Evolutionary conservation across 768 basidiomycete species (phyloP), one percentile per base, ranked within the genome.

Genomic region (Cyathus striatus): DNA sequence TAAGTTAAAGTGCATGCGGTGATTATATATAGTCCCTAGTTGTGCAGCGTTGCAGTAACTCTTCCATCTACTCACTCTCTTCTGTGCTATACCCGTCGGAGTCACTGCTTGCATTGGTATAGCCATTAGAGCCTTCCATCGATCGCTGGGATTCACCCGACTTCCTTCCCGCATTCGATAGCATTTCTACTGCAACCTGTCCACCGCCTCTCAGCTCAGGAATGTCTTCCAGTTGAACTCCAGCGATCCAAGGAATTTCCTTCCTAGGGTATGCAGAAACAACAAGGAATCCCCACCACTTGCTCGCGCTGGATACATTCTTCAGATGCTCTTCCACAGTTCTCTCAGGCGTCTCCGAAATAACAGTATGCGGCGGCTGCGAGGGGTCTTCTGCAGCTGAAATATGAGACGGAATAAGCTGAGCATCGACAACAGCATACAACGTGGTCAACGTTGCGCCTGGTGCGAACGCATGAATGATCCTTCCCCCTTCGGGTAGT

Each of bases 251-350:
- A 10, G 67, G 67, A 41, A 87, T 73, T 59, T 79, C 79, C 33
- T 63, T 65, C 41, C 85, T 66, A 3, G 91, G 91, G 53, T 88
- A 93, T 7, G 86, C 73, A 2, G 75, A 72, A 2, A 65, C 66
- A 22, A 94, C 65, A 46, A 68, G 72, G 69, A 94, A 93, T 6
- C 78, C 80, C 81, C 86, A 91, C 73, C 82, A 89, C 21, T 62
- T 63, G 6, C 69, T 62, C 7, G 63, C 45, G 25, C 46, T 38
- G 6, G 40, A 33, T 16, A 23, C 39, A 24, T 13, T 47, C 0
- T 39, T 27, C 37, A 67, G 52, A 36, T 64, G 58, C 17, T 50
- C 51, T 41, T 62, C 65, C 21, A 70, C 57, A 6, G 59, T 56
- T 16, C 42, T 75, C 71, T 12, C 69, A 57, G n/a, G 57, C 50